A percentile compares a stretch with the other conserved stretches of the same genome.
Evolutionary conservation across 805 yeast species (phyloP).

Genomic region (Teunomyces lycoperdinae): DNA sequence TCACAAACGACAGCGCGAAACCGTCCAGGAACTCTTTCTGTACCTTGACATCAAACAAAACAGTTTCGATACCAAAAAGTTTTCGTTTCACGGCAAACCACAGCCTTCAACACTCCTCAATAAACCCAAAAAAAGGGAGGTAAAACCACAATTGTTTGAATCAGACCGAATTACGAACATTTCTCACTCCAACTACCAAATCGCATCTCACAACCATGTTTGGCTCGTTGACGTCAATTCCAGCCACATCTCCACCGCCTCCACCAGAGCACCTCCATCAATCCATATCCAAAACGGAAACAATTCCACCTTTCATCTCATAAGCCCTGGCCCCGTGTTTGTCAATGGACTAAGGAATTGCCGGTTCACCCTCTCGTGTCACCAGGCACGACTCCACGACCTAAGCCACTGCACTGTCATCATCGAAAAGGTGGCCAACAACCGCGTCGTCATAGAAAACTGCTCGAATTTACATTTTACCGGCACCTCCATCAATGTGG

Average conservation of each 20-base stretch:
- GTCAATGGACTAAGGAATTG: slow-evolving; percentile 19
- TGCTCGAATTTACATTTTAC: slow-evolving; percentile 17
- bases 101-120: neutral
- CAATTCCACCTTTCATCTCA: slow-evolving; percentile 14
- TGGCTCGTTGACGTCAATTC: slow-evolving; percentile 13
- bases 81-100: slow-evolving; percentile 32
- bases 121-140: too few species aligned
- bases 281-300: slow-evolving; percentile 20
- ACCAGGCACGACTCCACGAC: slow-evolving; percentile 30
- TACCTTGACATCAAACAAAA: slow-evolving; percentile 17
- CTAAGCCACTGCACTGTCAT: slow-evolving; percentile 14
- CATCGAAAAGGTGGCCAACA: slow-evolving; percentile 16
- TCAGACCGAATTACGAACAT: neutral
- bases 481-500: slow-evolving; percentile 16
- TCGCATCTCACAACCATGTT: slow-evolving; percentile 6
- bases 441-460: slow-evolving; percentile 30
- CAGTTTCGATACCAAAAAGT: slow-evolving; percentile 14
- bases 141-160: neutral
- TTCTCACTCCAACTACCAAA: neutral
- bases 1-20: slow-evolving; percentile 18
- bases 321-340: slow-evolving; percentile 30
- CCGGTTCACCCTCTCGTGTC: slow-evolving; percentile 21
- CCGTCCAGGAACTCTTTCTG: slow-evolving; percentile 18
- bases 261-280: slow-evolving; percentile 13
- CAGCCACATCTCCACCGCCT: slow-evolving; percentile 1